phyloP scores from a whole-genome alignment of 2,329 filamentous ascomycete genomes.

The Aspergillus clavatus region DNA sequence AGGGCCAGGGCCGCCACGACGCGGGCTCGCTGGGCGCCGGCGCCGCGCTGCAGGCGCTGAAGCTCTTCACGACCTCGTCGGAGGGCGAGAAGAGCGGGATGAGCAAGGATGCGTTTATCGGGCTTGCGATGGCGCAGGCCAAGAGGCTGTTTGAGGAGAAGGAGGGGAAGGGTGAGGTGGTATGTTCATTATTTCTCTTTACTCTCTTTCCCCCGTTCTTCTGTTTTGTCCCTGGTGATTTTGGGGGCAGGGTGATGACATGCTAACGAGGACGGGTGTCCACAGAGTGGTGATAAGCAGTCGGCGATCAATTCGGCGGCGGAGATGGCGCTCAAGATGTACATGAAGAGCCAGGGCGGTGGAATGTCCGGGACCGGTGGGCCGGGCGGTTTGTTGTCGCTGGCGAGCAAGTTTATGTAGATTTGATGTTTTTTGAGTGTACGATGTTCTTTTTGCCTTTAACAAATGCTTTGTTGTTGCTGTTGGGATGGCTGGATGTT shows the following conservation, averaged over 20 bases:
- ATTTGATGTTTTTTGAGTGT: no score
- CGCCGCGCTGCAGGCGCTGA: conserved; percentile 58
- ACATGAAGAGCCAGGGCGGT: conserved; percentile 68
- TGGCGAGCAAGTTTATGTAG: conserved; percentile 58
- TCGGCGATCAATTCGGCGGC: conserved; percentile 72
- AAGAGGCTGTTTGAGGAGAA: conserved; percentile 69
- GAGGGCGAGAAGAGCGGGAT: conserved; percentile 37
- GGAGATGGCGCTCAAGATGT: conserved; percentile 87
- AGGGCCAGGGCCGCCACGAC: conserved; percentile 47
- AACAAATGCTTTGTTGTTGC: no score
- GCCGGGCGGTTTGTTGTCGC: conserved; percentile 49
- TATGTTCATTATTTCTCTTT: conserved; percentile 28
- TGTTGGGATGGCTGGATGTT: no score
- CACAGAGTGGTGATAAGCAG: conserved; percentile 68
- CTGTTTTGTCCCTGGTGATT: no score
- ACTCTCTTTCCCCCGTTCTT: conserved; percentile 2
- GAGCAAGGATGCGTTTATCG: conserved; percentile 74
- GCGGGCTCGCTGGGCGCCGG: conserved; percentile 39
- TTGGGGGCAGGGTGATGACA: neutral
- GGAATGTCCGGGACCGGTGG: conserved; percentile 45
- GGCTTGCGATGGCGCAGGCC: conserved; percentile 82
- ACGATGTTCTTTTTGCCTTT: no score
- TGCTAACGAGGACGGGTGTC: no score
- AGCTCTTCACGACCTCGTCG: conserved; percentile 59
- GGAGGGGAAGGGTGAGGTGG: conserved; percentile 50